Evolutionary conservation across 163 green algal genomes (phyloP).

Genomic region (Prototheca cutis): DNA sequence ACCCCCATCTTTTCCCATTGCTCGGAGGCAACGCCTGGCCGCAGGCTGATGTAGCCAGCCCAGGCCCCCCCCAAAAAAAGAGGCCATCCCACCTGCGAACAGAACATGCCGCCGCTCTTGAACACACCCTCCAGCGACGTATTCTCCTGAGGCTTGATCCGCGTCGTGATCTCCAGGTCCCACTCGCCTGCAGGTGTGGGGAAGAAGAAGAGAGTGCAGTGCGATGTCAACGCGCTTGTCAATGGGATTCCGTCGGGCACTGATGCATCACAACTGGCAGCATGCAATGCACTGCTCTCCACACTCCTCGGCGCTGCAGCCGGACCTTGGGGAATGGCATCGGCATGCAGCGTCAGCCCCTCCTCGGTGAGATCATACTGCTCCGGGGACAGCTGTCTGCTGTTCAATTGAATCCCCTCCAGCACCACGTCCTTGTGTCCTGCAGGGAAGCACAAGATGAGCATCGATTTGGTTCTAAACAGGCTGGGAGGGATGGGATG

Average conservation of each 20-base stretch:
- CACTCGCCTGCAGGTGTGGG: conserved; percentile 43
- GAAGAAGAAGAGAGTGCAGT: no score
- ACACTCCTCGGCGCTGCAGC: no score
- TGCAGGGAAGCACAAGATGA: conserved; percentile 6
- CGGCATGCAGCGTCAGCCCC: conserved; percentile 31
- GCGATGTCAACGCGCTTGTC: no score
- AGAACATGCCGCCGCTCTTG: conserved; percentile 93
- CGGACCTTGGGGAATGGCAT: conserved; percentile 16
- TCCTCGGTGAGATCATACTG: conserved; percentile 27
- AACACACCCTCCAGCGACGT: conserved; percentile 89
- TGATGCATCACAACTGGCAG: no score
- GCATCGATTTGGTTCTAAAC: no score
- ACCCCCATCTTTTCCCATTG: no score
- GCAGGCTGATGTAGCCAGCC: no score
- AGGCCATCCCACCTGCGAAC: conserved; percentile 72
- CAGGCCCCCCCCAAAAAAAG: no score
- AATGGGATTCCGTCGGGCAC: no score
- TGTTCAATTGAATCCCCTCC: conserved; percentile 57
- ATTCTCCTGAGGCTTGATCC: conserved; percentile 91
- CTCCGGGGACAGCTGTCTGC: conserved; percentile 22
- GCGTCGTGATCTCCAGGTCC: conserved; percentile 58
- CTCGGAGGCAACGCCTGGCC: no score
- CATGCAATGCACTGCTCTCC: no score
- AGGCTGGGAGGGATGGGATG: no score
- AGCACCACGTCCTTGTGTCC: conserved; percentile 70